Conservation (phyloP, 1,284 basidiomycete species). For the Cystobasidium sp. region DNA sequence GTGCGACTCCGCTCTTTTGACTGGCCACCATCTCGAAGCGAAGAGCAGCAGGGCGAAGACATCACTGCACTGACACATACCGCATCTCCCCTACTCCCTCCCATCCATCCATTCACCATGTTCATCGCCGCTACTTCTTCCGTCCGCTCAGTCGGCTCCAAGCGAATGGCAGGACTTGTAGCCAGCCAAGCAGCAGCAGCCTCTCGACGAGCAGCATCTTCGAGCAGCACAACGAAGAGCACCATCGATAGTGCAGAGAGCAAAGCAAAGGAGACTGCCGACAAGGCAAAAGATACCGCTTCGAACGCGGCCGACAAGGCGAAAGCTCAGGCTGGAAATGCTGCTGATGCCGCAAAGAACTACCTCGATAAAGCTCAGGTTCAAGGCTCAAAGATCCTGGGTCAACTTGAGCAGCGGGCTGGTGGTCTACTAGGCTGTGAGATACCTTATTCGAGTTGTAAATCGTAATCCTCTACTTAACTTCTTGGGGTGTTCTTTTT, state of each 20-base stretch:
- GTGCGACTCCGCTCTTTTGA: too few relatives aligned
- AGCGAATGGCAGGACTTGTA: not conserved
- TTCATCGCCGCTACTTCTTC: not conserved
- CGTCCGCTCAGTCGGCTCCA: not conserved
- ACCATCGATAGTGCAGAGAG: constrained; percentile 8
- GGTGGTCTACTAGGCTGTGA: constrained; percentile 69
- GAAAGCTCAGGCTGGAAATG: constrained; percentile 65
- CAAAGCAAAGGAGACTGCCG: constrained; percentile 37
- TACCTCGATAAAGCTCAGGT: constrained; percentile 34
- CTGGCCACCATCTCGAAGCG: too few relatives aligned
- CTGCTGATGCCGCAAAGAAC: constrained; percentile 64
- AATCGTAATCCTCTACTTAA: not conserved
- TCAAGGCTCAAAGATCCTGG: constrained; percentile 64
- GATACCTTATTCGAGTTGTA: constrained; percentile 57
- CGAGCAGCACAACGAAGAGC: not conserved
- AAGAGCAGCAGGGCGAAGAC: too few relatives aligned
- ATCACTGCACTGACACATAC: too few relatives aligned
- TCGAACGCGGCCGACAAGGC: constrained; percentile 73
- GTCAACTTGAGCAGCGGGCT: constrained; percentile 66
- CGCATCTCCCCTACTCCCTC: too few relatives aligned
- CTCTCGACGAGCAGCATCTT: constrained; percentile 5
- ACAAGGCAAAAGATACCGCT: constrained; percentile 56
- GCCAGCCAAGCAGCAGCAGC: too few relatives aligned
- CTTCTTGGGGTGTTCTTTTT: constrained; percentile 20
- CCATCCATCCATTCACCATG: not conserved